Evolutionary conservation across 1,284 basidiomycete genomes (phyloP).

Genomic region (Papiliotrema terrestris): DNA sequence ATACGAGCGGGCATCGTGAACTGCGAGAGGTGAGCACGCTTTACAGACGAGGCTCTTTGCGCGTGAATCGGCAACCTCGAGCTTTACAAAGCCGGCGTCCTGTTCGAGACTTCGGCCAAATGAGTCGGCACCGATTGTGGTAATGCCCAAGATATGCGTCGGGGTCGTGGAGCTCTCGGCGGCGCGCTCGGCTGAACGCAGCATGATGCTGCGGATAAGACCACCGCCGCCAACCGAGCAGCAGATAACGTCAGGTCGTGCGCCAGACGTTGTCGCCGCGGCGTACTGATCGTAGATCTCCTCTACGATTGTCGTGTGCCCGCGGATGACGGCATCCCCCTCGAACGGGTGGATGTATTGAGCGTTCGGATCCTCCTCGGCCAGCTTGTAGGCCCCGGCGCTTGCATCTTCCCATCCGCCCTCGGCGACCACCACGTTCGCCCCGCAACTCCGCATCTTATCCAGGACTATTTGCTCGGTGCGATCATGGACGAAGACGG

Average conservation of each 20-base stretch:
- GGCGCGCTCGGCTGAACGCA: neutral
- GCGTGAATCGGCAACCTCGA: neutral
- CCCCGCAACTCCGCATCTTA: neutral
- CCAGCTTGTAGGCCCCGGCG: neutral
- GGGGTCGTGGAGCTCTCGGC: neutral
- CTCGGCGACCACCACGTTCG: neutral
- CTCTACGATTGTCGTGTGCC: slow-evolving; percentile 4
- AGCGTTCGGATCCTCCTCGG: neutral
- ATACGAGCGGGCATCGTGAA: slow-evolving; percentile 1
- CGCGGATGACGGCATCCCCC: slow-evolving; percentile 7
- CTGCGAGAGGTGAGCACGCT: neutral
- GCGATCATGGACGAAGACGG: neutral
- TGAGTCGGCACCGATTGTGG: neutral
- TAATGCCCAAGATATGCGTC: slow-evolving; percentile 2
- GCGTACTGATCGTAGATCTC: slow-evolving; percentile 4
- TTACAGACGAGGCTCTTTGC: slow-evolving; percentile 2
- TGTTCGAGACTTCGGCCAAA: neutral
- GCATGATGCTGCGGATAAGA: slow-evolving; percentile 5
- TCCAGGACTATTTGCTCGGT: neutral
- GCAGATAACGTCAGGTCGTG: slow-evolving; percentile 1
- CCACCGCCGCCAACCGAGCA: slow-evolving; percentile 4
- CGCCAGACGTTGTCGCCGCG: neutral
- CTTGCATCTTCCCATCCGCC: slow-evolving; percentile 5
- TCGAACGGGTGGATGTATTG: slow-evolving; percentile 9
- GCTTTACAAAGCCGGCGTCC: neutral